Percentiles rank a stretch among this genome's conserved stretches.
These are phyloP conservation scores for Catenaria anguillulae DNA, from an alignment of 371 early-diverging fungal genomes.

Conservation along the genomic window DNA sequence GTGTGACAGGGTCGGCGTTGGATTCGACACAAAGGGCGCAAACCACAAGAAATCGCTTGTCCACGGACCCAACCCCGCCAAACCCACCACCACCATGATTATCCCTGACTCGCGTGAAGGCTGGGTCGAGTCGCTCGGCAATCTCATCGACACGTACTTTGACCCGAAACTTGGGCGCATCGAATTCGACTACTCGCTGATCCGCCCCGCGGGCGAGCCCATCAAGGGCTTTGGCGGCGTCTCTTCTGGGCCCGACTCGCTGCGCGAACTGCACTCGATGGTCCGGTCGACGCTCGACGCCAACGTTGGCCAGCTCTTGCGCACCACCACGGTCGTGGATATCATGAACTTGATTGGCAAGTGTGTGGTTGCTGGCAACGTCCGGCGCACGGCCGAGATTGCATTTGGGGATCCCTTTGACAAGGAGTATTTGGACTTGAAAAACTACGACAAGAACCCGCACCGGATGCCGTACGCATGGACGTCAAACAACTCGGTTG, in stretches of 20 bases:
- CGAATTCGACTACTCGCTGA: conserved; percentile 17
- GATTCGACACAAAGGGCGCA: conserved; percentile 25
- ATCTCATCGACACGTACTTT: conserved; percentile 23
- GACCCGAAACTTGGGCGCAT: neutral
- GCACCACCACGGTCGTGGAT: conserved; percentile 21
- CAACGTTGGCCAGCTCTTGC: conserved; percentile 12
- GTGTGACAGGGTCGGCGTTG: conserved; percentile 26
- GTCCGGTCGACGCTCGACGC: conserved; percentile 13
- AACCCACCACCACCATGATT: neutral
- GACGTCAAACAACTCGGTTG: conserved; percentile 25
- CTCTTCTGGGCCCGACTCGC: conserved; percentile 19
- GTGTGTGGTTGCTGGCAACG: conserved; percentile 26
- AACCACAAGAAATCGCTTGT: conserved; percentile 5
- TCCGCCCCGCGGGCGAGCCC: conserved; percentile 16
- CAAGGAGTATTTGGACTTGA: conserved; percentile 20
- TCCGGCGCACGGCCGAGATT: conserved; percentile 28
- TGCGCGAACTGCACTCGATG: conserved; percentile 15
- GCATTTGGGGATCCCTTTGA: conserved; percentile 22
- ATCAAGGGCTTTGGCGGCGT: conserved; percentile 28
- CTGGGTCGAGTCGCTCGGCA: conserved; percentile 21
- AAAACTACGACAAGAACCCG: conserved; percentile 24
- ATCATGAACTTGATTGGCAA: conserved; percentile 27
- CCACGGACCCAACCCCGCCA: neutral
- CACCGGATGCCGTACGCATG: conserved; percentile 22
- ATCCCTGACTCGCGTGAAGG: conserved; percentile 28